Base-by-base conservation (phyloP, 1,284 basidiomycete genomes). In the Peniophora sp. region DNA sequence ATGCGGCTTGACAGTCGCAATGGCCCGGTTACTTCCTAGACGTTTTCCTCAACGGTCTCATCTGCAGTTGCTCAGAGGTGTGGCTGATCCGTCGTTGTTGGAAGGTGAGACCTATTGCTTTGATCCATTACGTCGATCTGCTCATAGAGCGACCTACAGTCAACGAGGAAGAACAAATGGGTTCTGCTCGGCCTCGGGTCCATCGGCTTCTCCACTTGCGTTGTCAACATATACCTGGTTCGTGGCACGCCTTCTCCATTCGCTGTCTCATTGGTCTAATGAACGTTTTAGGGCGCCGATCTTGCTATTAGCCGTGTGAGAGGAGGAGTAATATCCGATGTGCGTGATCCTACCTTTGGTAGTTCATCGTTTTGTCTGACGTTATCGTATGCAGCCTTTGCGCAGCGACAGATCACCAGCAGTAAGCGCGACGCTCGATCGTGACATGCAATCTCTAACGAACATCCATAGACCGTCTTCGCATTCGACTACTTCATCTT, bases 21-120 rank as follows among this genome's bases (percentile, higher is more conserved):
- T 70, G 65, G 49, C 59, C 58, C 1, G 61, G 75, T 12, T 64
- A 71, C 52, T 73, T 69, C 66, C 62, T 66, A 0, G 73, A 77
- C 49, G 59, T 76, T 32, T 70, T 78, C 48, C 51, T 76, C 23
- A 77, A 77, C 56, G 73, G 73, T 2, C 53, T 72, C 3, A 69
- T 78, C 34, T 74, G 70, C 57, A 62, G 66, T 35, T 50, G 74
- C 19, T 77, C 74, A 56, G 70, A 78, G 58, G 61, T 62, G 1
- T 78, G 72, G 54, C 72, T 74, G 44, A 69, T 78, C 25, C 63
- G 68, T 24, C 63, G 72, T 50, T 77, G 76, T 51, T 78, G 74
- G 72, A 76, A 73, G 67, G 78, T 74, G 36, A 17, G 12, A 23
- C 14, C 9, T 1, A 1, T n/a, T 44, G 0, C 32, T n/a, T 19